A percentile compares a stretch with the other conserved stretches of the same genome.
Conservation (phyloP, 2,329 filamentous ascomycete species). For the Thelonectria blattea region DNA sequence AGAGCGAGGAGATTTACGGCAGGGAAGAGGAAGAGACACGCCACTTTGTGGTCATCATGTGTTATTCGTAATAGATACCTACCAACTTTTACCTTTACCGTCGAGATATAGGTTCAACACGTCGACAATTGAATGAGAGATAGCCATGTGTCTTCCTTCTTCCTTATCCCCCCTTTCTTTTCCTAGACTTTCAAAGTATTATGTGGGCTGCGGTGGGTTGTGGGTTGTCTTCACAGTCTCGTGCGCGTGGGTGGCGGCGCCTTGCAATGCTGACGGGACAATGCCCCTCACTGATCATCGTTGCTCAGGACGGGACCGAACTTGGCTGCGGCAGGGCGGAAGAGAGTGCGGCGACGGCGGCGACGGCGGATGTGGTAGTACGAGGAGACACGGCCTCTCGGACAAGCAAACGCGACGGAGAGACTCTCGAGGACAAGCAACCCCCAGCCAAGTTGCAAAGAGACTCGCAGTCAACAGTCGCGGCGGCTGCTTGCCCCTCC, state of each 20-base stretch:
- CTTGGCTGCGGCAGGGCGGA: neutral
- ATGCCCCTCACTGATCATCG: slow-evolving; percentile 7
- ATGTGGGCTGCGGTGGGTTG: slow-evolving; percentile 14
- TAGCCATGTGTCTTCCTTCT: neutral
- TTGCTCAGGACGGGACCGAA: neutral
- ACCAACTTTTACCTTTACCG: neutral
- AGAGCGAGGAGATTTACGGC: neutral
- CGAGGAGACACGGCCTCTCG: slow-evolving; percentile 9
- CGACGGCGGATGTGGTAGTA: neutral
- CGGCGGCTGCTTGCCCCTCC: slow-evolving; percentile 14
- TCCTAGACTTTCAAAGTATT: slow-evolving; percentile 3
- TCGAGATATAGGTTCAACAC: neutral
- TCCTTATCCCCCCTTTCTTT: neutral
- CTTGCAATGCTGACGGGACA: slow-evolving; percentile 13
- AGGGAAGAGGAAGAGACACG: neutral
- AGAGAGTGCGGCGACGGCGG: neutral
- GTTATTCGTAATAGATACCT: neutral
- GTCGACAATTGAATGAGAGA: neutral
- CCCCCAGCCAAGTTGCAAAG: neutral
- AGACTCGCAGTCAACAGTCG: slow-evolving; percentile 2
- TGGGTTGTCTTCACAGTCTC: slow-evolving; percentile 7
- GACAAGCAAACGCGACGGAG: slow-evolving; percentile 3
- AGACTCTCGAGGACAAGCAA: neutral
- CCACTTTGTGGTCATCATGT: neutral
- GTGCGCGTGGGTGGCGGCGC: slow-evolving; percentile 16